A percentile compares a stretch with the other conserved stretches of the same genome.
phyloP scores from a whole-genome alignment of 768 basidiomycete genomes.

The Suillus subluteus region DNA sequence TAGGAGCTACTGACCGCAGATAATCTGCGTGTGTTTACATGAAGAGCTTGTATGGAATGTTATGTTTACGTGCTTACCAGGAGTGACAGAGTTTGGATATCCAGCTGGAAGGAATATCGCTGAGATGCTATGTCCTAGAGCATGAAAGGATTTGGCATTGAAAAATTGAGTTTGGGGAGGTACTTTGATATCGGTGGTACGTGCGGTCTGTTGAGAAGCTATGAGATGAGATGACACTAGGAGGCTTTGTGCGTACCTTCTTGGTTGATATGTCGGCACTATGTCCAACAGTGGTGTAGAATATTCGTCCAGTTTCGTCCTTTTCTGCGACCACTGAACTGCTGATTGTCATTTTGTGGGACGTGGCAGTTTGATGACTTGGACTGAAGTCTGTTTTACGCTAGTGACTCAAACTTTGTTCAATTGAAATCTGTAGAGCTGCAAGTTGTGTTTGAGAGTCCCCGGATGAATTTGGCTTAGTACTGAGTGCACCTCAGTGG shows the following conservation, averaged over 20 bases:
- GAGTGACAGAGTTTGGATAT: conserved; percentile 62
- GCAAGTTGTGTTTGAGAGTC: background rate
- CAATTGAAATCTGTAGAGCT: background rate
- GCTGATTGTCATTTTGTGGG: background rate
- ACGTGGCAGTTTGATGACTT: background rate
- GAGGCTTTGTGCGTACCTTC: background rate
- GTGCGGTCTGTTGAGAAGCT: background rate
- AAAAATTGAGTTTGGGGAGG: background rate
- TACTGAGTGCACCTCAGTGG: background rate
- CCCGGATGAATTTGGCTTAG: background rate
- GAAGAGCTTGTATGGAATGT: background rate
- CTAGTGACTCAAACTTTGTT: background rate
- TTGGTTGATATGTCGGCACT: background rate
- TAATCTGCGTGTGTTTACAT: conserved; percentile 44
- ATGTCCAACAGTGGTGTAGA: conserved; percentile 2
- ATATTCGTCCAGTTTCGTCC: conserved; percentile 6
- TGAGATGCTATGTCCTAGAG: background rate
- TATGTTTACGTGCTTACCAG: conserved; percentile 41
- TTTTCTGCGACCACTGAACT: background rate
- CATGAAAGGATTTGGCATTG: background rate
- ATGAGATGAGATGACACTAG: background rate
- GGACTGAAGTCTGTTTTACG: background rate
- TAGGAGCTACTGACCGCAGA: conserved; percentile 43
- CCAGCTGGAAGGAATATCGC: conserved; percentile 62
- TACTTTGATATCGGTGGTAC: background rate